Evolutionary conservation across 2,329 filamentous ascomycete species (phyloP), one percentile per base, ranked within the genome.

Genomic region (Dryadomyces quercus-mongolicae): DNA sequence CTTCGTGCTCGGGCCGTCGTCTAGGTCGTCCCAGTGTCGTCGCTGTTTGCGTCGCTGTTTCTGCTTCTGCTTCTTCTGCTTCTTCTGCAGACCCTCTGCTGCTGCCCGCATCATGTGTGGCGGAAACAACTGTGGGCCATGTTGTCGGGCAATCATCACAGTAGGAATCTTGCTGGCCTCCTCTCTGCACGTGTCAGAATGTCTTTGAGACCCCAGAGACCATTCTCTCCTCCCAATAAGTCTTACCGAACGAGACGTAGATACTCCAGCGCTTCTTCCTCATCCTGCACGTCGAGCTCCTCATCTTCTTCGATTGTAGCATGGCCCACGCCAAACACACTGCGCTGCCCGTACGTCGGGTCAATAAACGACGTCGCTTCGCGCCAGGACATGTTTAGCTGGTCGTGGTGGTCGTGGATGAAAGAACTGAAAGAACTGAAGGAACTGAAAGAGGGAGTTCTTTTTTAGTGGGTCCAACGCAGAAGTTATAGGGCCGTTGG

Each of bases 151-250:
- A 48, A 82, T 77, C 52, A 93, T 76, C 12, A 93, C 71, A 60
- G 84, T 77, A 1, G 88, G 88, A 38, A 94, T 84, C 10, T 74
- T 70, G 57, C 74, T 80, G n/a, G 88, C 88, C 78, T 94, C 83
- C 60, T 80, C 77, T 71, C 88, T 93, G 68, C 57, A 42, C 25
- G n/a, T 9, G 47, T 20, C n/a, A 36, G 10, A 16, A 10, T 9
- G 15, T 36, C 25, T 36, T 36, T n/a, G n/a, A n/a, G n/a, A n/a
- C n/a, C n/a, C n/a, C n/a, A n/a, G n/a, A n/a, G n/a, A n/a, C n/a
- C n/a, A n/a, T n/a, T n/a, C n/a, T n/a, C n/a, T n/a, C n/a, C n/a
- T n/a, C n/a, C n/a, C n/a, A n/a, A n/a, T n/a, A n/a, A n/a, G 55
- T 31, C 77, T 76, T 72, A 88, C 85, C 85, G 77, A 54, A 89